phyloP scores from a whole-genome alignment of 352 stramenopile species.

The Phytophthora pini region DNA sequence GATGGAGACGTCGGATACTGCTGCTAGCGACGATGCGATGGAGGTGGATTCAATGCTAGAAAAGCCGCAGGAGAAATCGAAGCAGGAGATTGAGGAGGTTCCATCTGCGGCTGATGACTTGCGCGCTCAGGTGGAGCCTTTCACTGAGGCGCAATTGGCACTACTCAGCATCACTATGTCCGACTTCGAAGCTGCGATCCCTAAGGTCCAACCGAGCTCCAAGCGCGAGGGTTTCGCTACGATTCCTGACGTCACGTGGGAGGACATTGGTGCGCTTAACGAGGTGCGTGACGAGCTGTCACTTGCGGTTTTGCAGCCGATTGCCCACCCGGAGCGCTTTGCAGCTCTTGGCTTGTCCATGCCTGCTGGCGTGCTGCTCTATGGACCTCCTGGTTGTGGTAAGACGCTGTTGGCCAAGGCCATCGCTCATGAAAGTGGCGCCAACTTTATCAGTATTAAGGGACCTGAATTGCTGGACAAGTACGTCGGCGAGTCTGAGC shows the following conservation, averaged over 20 bases:
- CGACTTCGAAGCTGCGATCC: conserved; percentile 96
- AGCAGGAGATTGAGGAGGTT: conserved; percentile 22
- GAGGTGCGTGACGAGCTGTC: conserved; percentile 96
- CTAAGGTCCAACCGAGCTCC: conserved; percentile 97
- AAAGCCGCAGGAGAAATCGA: conserved; percentile 5
- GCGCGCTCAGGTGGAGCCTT: conserved; percentile 71
- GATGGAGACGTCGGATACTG: conserved; percentile 16
- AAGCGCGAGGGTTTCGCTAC: conserved; percentile 99
- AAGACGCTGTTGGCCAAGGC: conserved; percentile 99
- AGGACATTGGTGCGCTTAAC: conserved; percentile 95
- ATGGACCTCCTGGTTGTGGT: conserved; percentile 97
- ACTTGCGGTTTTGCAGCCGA: conserved; percentile 97
- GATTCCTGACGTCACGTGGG: conserved; percentile 98
- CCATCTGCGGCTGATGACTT: conserved; percentile 66
- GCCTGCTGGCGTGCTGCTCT: conserved; percentile 97
- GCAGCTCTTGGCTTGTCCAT: conserved; percentile 95
- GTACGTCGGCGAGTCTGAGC: conserved; percentile 99
- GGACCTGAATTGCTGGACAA: conserved; percentile 99
- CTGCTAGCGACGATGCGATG: conserved; percentile 32
- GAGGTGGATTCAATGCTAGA: conserved; percentile 12
- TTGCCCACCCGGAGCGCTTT: conserved; percentile 96
- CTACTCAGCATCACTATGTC: conserved; percentile 96
- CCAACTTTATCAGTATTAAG: conserved; percentile 99
- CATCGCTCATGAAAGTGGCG: conserved; percentile 97
- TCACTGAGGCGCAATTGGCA: conserved; percentile 91